Percentiles rank a stretch among this genome's conserved stretches.
Evolutionary conservation across 305 asterid genomes (phyloP).

Genomic region (Salvia sclarea): DNA sequence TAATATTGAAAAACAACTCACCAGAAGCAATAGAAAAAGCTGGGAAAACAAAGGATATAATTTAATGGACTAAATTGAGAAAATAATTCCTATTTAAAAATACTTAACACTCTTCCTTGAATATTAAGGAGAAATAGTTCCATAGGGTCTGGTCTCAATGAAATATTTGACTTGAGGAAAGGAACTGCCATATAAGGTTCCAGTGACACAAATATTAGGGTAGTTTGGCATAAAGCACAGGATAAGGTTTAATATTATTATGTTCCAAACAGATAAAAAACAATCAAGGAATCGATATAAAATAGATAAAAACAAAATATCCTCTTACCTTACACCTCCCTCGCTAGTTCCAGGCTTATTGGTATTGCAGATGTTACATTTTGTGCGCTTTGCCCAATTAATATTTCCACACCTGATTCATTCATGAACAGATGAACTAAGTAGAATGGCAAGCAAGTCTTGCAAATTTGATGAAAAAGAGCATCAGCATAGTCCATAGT

Average conservation of each 20-base stretch:
- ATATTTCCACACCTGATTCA: conserved; percentile 89
- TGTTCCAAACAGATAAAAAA: background rate
- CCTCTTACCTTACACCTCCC: conserved; percentile 88
- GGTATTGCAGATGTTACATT: conserved; percentile 98
- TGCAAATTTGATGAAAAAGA: background rate
- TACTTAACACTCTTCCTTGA: background rate
- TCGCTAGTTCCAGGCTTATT: conserved; percentile 93
- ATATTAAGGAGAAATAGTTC: background rate
- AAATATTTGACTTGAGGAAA: background rate
- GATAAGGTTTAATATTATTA: background rate
- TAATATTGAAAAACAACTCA: background rate
- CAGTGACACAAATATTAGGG: background rate
- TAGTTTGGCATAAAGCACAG: background rate
- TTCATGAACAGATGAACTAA: background rate
- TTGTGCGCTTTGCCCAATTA: conserved; percentile 95
- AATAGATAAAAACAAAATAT: conserved; percentile 8
- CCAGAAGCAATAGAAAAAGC: background rate
- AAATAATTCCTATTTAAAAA: conserved; percentile 6
- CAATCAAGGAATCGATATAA: background rate
- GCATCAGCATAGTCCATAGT: conserved; percentile 13
- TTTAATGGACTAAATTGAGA: background rate
- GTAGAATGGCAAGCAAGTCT: background rate
- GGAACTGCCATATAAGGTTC: background rate
- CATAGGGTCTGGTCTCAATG: background rate
- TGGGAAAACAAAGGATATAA: background rate